Percentiles rank a stretch among this genome's conserved stretches.
These are phyloP conservation scores for Gossypium herbaceum DNA, from an alignment of 345 rosid species.

Conservation along the genomic window DNA sequence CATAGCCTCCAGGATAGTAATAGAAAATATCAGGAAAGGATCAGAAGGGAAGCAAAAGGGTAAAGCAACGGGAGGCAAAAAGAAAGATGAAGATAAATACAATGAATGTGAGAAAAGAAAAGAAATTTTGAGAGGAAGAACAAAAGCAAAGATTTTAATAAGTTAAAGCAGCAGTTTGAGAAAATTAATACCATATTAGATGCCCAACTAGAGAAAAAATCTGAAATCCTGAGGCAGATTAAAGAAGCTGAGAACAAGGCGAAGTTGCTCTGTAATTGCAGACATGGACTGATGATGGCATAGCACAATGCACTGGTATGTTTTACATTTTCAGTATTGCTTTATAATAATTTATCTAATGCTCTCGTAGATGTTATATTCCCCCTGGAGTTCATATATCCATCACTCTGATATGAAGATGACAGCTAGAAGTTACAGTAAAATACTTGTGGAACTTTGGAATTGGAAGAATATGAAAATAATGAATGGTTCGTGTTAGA, in stretches of 20 bases:
- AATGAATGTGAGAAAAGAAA: constrained; percentile 38
- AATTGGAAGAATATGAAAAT: not conserved
- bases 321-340: not conserved
- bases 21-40: constrained; percentile 21
- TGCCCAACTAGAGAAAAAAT: constrained; percentile 43
- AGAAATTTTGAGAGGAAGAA: constrained; percentile 40
- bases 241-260: constrained; percentile 43
- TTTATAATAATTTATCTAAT: not conserved
- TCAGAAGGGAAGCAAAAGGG: constrained; percentile 24
- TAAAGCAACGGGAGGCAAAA: constrained; percentile 22
- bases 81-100: constrained; percentile 27
- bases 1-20: constrained; percentile 24
- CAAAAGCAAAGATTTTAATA: constrained; percentile 39
- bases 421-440: not conserved
- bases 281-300: not conserved
- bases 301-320: not conserved
- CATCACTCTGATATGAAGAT: not conserved
- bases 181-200: constrained; percentile 53
- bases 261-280: constrained; percentile 4
- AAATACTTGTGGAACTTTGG: no score
- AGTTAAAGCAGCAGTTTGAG: constrained; percentile 52
- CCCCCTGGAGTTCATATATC: not conserved
- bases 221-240: constrained; percentile 50
- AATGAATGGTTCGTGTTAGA: not conserved
- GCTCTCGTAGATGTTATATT: no score